Percentiles rank a stretch among this genome's conserved stretches.
phyloP scores from a whole-genome alignment of 2,329 filamentous ascomycete genomes.

The Hymenoscyphus repandus region DNA sequence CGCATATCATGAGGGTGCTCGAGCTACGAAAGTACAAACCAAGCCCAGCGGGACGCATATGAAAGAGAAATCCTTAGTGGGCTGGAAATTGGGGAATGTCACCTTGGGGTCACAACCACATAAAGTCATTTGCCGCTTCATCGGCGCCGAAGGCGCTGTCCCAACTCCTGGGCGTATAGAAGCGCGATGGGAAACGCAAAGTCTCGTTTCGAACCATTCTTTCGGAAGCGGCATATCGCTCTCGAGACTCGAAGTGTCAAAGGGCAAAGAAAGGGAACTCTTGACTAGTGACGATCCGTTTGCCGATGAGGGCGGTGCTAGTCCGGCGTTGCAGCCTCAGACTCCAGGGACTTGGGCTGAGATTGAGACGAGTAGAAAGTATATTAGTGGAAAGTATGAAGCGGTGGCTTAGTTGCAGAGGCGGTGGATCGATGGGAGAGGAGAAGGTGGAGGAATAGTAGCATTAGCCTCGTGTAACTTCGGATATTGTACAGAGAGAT shows the following conservation, averaged over 20 bases:
- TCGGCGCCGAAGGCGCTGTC: constrained; percentile 63
- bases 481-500: no score
- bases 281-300: constrained; percentile 51
- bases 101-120: constrained; percentile 57
- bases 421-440: no score
- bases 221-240: constrained; percentile 63
- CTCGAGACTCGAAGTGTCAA: constrained; percentile 46
- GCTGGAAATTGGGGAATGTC: constrained; percentile 76
- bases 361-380: constrained; percentile 59
- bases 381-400: constrained; percentile 74
- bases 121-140: constrained; percentile 79
- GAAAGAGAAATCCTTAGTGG: constrained; percentile 70
- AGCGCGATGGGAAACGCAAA: constrained; percentile 68
- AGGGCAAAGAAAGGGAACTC: constrained; percentile 43
- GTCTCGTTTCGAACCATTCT: constrained; percentile 21
- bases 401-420: constrained; percentile 20
- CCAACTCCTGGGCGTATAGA: constrained; percentile 74
- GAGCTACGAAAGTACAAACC: constrained; percentile 63
- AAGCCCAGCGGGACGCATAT: constrained; percentile 77
- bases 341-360: constrained; percentile 53
- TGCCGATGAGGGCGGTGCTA: constrained; percentile 49
- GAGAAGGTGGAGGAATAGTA: no score
- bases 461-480: no score
- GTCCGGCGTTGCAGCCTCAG: constrained; percentile 27
- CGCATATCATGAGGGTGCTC: constrained; percentile 63